phyloP scores from a whole-genome alignment of 1,284 basidiomycete species.

The Puccinia triticina region DNA sequence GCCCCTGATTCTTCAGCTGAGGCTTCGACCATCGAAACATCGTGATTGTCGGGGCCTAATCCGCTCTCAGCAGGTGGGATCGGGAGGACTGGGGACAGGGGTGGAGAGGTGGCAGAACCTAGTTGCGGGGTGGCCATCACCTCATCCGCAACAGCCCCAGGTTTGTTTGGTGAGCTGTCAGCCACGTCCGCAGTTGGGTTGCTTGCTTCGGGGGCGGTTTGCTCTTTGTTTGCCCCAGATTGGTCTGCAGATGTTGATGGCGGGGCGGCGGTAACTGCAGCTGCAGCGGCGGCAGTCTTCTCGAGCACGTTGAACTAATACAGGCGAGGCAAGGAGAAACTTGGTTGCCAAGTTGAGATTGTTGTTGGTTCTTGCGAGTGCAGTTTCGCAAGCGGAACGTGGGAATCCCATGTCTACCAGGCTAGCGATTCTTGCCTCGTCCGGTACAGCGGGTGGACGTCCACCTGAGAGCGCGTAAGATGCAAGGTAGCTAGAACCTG shows the following conservation, averaged over 20 bases:
- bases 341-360: slow-evolving; percentile 89
- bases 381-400: slow-evolving; percentile 77
- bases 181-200: background rate
- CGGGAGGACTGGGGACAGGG: background rate
- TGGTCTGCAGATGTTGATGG: slow-evolving; percentile 58
- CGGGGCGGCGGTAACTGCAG: slow-evolving; percentile 63
- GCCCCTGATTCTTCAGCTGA: slow-evolving; percentile 1
- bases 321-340: slow-evolving; percentile 78
- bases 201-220: background rate
- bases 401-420: slow-evolving; percentile 97
- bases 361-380: slow-evolving; percentile 80
- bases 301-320: slow-evolving; percentile 64
- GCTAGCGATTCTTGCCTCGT: slow-evolving; percentile 69
- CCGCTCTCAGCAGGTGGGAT: background rate
- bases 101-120: background rate
- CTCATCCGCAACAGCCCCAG: background rate
- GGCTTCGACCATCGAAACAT: slow-evolving; percentile 7
- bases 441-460: slow-evolving; percentile 53
- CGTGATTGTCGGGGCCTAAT: background rate
- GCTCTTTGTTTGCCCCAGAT: slow-evolving; percentile 36
- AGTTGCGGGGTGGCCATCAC: background rate
- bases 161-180: background rate
- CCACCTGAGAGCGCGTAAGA: slow-evolving; percentile 60
- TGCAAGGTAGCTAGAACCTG: slow-evolving; percentile 46
- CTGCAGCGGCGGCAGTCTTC: slow-evolving; percentile 58